Percentiles rank a stretch among this genome's conserved stretches.
phyloP scores from a whole-genome alignment of 768 basidiomycete species.

The Pulveroboletus sp. region DNA sequence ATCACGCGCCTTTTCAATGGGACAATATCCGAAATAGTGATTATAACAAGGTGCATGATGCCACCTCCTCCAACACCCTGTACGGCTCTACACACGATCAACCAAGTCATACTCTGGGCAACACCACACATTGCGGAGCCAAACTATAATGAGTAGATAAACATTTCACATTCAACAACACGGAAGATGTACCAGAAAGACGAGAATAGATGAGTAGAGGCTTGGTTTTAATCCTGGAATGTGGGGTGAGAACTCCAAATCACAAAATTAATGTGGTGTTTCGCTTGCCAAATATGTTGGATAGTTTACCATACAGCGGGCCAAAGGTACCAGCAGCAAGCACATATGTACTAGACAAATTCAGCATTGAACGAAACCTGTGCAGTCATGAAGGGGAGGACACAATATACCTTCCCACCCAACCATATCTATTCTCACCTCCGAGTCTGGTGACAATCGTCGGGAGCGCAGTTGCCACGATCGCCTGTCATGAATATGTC shows the following conservation, averaged over 20 bases:
- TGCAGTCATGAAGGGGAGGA: background rate
- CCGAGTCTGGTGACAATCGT: slow-evolving; percentile 67
- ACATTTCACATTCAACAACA: too few relatives aligned
- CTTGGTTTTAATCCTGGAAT: too few relatives aligned
- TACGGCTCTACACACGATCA: too few relatives aligned
- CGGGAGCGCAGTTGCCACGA: slow-evolving; percentile 74
- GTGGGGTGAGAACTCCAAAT: background rate
- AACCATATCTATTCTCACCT: slow-evolving; percentile 62
- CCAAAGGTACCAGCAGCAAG: slow-evolving; percentile 64
- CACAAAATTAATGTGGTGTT: background rate
- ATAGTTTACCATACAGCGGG: slow-evolving; percentile 78
- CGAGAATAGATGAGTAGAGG: too few relatives aligned
- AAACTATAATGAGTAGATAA: too few relatives aligned
- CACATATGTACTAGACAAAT: slow-evolving; percentile 59
- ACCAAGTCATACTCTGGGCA: too few relatives aligned
- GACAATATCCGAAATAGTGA: too few relatives aligned
- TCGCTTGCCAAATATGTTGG: slow-evolving; percentile 47
- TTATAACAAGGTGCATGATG: too few relatives aligned
- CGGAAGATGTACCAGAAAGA: too few relatives aligned
- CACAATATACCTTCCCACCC: slow-evolving; percentile 66
- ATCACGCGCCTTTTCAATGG: too few relatives aligned
- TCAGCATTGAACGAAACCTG: background rate
- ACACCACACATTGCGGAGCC: too few relatives aligned
- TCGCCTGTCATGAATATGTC: slow-evolving; percentile 42
- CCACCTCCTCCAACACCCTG: too few relatives aligned